phyloP scores from a whole-genome alignment of 805 yeast species.

The Saturnispora dispora region DNA sequence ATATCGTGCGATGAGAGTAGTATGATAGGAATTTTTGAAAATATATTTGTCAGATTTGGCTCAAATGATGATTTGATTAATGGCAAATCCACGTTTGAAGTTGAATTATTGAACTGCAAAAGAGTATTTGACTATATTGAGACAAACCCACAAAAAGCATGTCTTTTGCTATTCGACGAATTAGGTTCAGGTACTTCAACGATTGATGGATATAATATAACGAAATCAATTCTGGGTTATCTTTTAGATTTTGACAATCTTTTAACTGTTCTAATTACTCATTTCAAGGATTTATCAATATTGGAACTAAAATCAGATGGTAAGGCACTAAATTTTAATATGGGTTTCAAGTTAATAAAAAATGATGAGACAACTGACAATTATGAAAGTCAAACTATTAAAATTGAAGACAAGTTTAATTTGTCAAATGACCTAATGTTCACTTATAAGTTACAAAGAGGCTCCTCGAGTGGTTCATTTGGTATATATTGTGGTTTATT shows the following conservation, averaged over 20 bases:
- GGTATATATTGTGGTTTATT: slow-evolving; percentile 80
- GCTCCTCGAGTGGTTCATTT: slow-evolving; percentile 54
- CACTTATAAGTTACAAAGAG: slow-evolving; percentile 41
- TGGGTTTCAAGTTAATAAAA: slow-evolving; percentile 41
- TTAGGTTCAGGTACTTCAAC: slow-evolving; percentile 67
- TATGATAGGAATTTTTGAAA: slow-evolving; percentile 51
- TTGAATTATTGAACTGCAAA: slow-evolving; percentile 61
- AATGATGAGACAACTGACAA: slow-evolving; percentile 5
- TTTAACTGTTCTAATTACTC: slow-evolving; percentile 72
- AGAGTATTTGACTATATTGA: slow-evolving; percentile 45
- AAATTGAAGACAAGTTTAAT: slow-evolving; percentile 20
- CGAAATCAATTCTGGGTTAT: slow-evolving; percentile 60
- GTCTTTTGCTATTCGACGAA: slow-evolving; percentile 63
- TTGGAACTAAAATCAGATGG: slow-evolving; percentile 33
- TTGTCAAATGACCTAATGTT: slow-evolving; percentile 34
- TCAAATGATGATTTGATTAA: slow-evolving; percentile 68
- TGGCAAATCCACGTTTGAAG: slow-evolving; percentile 79
- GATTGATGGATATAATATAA: slow-evolving; percentile 74
- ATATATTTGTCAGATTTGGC: slow-evolving; percentile 57
- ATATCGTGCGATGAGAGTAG: slow-evolving; percentile 56
- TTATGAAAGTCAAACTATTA: neutral
- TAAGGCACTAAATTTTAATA: slow-evolving; percentile 52
- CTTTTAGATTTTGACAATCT: slow-evolving; percentile 38
- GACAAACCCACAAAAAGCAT: slow-evolving; percentile 24
- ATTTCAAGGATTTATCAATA: slow-evolving; percentile 58